These are phyloP conservation scores for Talaromyces sp. DNA, from an alignment of 2,329 filamentous ascomycete species.

Conservation along the genomic window DNA sequence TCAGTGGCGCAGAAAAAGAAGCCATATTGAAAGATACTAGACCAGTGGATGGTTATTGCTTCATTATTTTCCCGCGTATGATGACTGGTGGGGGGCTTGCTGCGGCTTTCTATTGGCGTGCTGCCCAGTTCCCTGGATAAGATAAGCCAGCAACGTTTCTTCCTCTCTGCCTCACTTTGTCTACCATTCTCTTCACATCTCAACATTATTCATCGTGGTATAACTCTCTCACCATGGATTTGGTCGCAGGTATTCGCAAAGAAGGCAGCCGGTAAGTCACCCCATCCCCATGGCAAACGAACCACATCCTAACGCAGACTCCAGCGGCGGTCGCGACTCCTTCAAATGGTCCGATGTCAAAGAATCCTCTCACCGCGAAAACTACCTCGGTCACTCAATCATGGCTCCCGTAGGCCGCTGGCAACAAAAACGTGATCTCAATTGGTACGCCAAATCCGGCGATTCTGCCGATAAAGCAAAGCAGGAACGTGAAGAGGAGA, in stretches of 20 bases:
- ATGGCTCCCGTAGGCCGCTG: conserved; percentile 91
- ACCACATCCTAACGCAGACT: conserved; percentile 15
- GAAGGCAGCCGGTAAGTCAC: conserved; percentile 65
- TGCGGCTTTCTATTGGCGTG: not conserved
- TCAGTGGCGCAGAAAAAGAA: not conserved
- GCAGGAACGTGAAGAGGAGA: conserved; percentile 70
- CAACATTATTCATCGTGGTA: not conserved
- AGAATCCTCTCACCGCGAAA: conserved; percentile 81
- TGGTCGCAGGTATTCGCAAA: conserved; percentile 89
- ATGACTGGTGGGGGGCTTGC: not conserved
- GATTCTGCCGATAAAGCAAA: conserved; percentile 42
- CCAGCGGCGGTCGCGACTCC: conserved; percentile 79
- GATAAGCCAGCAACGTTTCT: conserved; percentile 6
- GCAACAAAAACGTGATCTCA: conserved; percentile 72
- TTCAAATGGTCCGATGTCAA: conserved; percentile 97
- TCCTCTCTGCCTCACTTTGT: not conserved
- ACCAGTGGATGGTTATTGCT: not conserved
- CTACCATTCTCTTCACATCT: not conserved
- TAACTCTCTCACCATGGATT: conserved; percentile 65
- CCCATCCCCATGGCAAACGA: not conserved
- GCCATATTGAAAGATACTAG: not conserved
- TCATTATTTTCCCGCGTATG: not conserved
- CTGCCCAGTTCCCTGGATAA: conserved; percentile 6
- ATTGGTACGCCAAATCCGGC: conserved; percentile 61
- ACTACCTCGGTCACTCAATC: conserved; percentile 82